Evolutionary conservation across 257 asterid genomes (phyloP), one percentile per base, ranked within the genome.

Genomic region (Voacanga thouarsii): DNA sequence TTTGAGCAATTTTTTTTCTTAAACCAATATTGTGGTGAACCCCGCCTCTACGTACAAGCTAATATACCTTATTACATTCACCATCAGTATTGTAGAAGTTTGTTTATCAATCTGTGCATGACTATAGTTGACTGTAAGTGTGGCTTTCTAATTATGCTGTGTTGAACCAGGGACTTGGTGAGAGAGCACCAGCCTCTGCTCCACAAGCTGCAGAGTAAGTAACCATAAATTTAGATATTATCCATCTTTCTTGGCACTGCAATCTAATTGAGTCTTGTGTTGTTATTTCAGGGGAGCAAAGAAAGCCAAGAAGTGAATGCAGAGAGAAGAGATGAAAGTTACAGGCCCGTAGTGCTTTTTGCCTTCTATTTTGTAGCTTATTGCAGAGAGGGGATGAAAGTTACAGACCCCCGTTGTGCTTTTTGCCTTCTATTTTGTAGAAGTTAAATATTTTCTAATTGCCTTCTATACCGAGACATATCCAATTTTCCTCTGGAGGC

Each of bases 241-340:
- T 53, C 11, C 30, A 12, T 67, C 33, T 63, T 26, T 65, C 4
- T 10, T 64, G 47, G 51, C 14, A 60, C n/a, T 11, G 59, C 71
- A 39, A 60, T 55, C 37, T 50, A 24, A 26, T 47, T 2, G 59
- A 53, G 23, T 53, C 39, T 41, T 51, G 16, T 59, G 21, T 37
- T 28, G n/a, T 53, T 77, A 4, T 77, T 55, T 67, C 76, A 68
- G 81, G 50, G 71, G 71, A 41, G 53, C 71, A 6, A 69, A 56
- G 81, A 78, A 78, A 47, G 10, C 61, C 81, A 56, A 77, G 61
- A 78, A 78, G 61, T 78, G 61, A 78, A 68, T 76, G 74, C 45
- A 45, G 39, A 47, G 21, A 47, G 56, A 21, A 53, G 59, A 53
- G 56, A 50, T 12, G 18, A 15, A 15, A 53, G 59, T 53, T 53